Evolutionary conservation across 768 basidiomycete species (phyloP).

Genomic region (Calocybe cyanea): DNA sequence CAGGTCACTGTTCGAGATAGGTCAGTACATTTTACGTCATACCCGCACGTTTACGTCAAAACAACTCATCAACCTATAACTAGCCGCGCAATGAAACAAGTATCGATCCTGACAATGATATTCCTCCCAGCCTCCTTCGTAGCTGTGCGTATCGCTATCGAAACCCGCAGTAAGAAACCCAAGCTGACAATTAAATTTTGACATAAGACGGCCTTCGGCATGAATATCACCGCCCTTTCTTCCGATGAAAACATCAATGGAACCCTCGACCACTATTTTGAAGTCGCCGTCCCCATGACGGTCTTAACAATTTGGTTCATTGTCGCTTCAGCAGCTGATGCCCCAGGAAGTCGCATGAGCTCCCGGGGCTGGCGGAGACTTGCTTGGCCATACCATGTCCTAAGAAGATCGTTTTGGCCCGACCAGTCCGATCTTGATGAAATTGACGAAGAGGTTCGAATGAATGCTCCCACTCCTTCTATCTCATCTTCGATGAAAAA

Average conservation of each 20-base stretch:
- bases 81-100: slow-evolving; percentile 30
- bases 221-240: slow-evolving; percentile 37
- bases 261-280: slow-evolving; percentile 35
- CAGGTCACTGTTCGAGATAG: slow-evolving; percentile 43
- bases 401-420: neutral
- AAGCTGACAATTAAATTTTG: neutral
- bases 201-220: slow-evolving; percentile 32
- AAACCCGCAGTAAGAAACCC: neutral
- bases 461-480: too few relatives aligned
- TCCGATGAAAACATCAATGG: slow-evolving; percentile 16
- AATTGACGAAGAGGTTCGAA: neutral
- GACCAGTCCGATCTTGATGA: neutral
- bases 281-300: slow-evolving; percentile 36
- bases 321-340: slow-evolving; percentile 37
- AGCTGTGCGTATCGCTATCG: slow-evolving; percentile 18
- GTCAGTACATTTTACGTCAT: slow-evolving; percentile 16
- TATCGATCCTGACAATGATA: slow-evolving; percentile 46
- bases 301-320: slow-evolving; percentile 40
- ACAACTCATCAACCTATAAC: neutral
- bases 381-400: slow-evolving; percentile 10
- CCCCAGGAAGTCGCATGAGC: slow-evolving; percentile 1
- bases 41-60: neutral
- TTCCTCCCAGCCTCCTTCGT: slow-evolving; percentile 43
- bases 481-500: too few relatives aligned
- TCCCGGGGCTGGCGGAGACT: slow-evolving; percentile 8